Conservation (phyloP, 2,329 filamentous ascomycete genomes). For the Diaporthe vexans region DNA sequence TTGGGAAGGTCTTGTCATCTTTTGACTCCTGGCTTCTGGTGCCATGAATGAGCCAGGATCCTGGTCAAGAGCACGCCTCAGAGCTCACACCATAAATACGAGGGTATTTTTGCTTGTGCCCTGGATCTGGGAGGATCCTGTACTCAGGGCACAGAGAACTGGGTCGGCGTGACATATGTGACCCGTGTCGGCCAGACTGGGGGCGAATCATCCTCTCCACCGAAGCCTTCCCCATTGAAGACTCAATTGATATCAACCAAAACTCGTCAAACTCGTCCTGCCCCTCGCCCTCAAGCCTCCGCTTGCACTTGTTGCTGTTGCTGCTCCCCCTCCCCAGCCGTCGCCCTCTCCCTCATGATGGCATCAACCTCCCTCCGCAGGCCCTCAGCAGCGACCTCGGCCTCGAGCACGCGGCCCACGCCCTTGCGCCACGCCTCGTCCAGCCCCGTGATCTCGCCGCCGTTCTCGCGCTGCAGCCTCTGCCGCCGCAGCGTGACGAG, state of each 20-base stretch:
- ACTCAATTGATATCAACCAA: background rate
- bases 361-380: conserved; percentile 77
- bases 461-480: conserved; percentile 77
- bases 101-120: background rate
- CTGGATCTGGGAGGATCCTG: background rate
- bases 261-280: background rate
- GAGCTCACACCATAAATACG: too few relatives aligned
- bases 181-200: background rate
- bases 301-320: conserved; percentile 23
- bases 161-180: too few relatives aligned
- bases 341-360: conserved; percentile 62
- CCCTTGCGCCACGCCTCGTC: conserved; percentile 86
- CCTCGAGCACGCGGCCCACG: conserved; percentile 85
- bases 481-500: conserved; percentile 79
- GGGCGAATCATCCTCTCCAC: background rate
- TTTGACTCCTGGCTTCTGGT: background rate
- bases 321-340: background rate
- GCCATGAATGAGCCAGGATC: background rate
- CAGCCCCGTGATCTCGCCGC: conserved; percentile 76
- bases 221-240: background rate
- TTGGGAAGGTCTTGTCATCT: background rate
- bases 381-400: conserved; percentile 85
- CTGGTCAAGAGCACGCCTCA: too few relatives aligned
- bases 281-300: background rate
- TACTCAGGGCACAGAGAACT: background rate